Conservation (phyloP, 108 stramenopile genomes). For the Nitzschia sp. region DNA sequence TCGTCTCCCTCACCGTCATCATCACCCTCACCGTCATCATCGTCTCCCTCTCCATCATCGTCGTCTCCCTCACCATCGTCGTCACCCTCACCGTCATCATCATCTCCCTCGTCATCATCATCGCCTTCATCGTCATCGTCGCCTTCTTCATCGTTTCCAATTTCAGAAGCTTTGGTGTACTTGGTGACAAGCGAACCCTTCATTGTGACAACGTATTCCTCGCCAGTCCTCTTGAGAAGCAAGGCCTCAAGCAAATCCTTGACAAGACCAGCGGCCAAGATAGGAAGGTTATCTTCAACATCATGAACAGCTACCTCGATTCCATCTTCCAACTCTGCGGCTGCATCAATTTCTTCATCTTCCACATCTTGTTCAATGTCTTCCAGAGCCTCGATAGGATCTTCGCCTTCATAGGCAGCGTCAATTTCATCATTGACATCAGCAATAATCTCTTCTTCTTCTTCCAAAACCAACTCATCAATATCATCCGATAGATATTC, state of each 20-base stretch:
- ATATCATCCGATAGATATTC: not conserved
- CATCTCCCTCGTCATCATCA: not conserved
- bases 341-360: not conserved
- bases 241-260: slow-evolving; percentile 11
- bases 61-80: not conserved
- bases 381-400: not conserved
- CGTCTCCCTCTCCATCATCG: not conserved
- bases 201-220: slow-evolving; percentile 5
- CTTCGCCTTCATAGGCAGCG: not conserved
- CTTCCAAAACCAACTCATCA: not conserved
- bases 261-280: not conserved
- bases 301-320: not conserved
- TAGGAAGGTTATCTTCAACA: not conserved
- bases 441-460: not conserved
- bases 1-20: not conserved
- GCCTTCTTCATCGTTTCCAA: not conserved
- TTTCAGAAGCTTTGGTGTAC: not conserved
- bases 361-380: not conserved
- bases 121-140: not conserved
- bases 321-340: not conserved
- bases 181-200: not conserved
- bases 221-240: not conserved
- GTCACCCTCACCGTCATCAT: not conserved
- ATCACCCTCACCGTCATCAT: not conserved
- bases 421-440: not conserved